Evolutionary conservation across 1,284 basidiomycete genomes (phyloP), one percentile per base, ranked within the genome.

Genomic region (Takashimella koratensis): DNA sequence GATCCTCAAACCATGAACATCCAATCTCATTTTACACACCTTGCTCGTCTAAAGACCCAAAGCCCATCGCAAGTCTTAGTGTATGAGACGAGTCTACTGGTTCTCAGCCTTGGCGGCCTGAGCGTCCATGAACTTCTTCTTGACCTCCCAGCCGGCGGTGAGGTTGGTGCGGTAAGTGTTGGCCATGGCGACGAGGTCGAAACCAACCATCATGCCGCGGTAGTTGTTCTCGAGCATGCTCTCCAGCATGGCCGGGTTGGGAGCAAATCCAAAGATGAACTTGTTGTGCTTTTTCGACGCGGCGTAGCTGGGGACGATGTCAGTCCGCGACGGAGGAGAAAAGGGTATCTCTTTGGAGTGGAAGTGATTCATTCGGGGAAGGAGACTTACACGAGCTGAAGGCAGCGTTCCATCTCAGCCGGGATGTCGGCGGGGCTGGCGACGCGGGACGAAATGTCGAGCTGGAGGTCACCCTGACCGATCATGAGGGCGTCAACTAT

Each of bases 401-500:
- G 30, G 30, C 30, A 36, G 8, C 30, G 30, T 8, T 16, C 30
- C 30, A 36, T 36, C 30, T 36, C 30, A 8, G 30, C 30, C 16
- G 30, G 30, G 10, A 36, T 16, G 30, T 36, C 30, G 30, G 30
- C 30, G 30, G 30, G 30, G 16, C 30, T 36, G 30, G 30, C 30
- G 10, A 36, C 30, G 30, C 30, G 30, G 30, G 30, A 16, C 30
- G 16, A 36, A 16, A 36, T 36, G 30, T 55, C 58, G 20, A 57
- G 42, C 19, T 56, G 52, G 0, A 60, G 54, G 25, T 58, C 61
- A 22, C 51, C 56, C 16, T 48, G 42, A 16, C 60, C 60, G 23
- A 56, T 43, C 60, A 58, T 62, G 36, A 59, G 52, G 4, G 50
- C 51, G 27, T 62, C 57, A 16, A 62, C 60, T 58, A 5, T 5